These are phyloP conservation scores for Notholithocarpus densiflorus DNA, from an alignment of 306 rosid species.

Conservation along the genomic window DNA sequence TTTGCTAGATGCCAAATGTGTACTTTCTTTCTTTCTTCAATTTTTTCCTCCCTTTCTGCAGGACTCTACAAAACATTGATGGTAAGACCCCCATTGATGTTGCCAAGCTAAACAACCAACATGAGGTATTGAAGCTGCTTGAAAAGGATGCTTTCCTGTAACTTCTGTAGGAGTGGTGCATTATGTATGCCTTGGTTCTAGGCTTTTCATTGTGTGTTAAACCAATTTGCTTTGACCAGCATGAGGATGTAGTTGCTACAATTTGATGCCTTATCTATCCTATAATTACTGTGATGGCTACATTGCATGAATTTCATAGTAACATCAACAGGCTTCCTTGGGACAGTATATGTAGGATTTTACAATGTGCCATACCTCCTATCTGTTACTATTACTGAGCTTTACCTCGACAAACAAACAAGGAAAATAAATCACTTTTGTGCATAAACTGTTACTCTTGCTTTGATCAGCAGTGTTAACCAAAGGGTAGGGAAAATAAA, in stretches of 20 bases:
- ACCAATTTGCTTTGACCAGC: constrained; percentile 22
- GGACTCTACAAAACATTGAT: constrained; percentile 93
- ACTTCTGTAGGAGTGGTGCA: background rate
- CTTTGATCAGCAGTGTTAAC: too few relatives aligned
- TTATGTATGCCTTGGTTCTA: constrained; percentile 1
- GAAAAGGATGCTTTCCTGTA: constrained; percentile 97
- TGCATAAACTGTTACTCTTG: too few relatives aligned
- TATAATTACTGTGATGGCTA: constrained; percentile 6
- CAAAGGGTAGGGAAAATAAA: too few relatives aligned
- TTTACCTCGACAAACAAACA: too few relatives aligned
- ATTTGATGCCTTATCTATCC: constrained; percentile 6
- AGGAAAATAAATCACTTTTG: too few relatives aligned
- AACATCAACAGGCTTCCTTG: constrained; percentile 9
- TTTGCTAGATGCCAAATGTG: background rate
- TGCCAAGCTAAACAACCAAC: constrained; percentile 91
- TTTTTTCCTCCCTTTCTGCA: constrained; percentile 37
- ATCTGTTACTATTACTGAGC: background rate
- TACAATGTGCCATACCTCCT: background rate
- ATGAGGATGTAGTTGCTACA: constrained; percentile 24
- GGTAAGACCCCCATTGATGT: constrained; percentile 98
- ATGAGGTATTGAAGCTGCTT: constrained; percentile 86
- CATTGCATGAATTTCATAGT: constrained; percentile 16
- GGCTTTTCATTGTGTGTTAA: constrained; percentile 16
- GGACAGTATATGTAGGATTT: constrained; percentile 3
- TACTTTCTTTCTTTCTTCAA: background rate